These are phyloP conservation scores for Coniosporium tulheliwenetii DNA, from an alignment of 2,329 filamentous ascomycete genomes.

Conservation along the genomic window DNA sequence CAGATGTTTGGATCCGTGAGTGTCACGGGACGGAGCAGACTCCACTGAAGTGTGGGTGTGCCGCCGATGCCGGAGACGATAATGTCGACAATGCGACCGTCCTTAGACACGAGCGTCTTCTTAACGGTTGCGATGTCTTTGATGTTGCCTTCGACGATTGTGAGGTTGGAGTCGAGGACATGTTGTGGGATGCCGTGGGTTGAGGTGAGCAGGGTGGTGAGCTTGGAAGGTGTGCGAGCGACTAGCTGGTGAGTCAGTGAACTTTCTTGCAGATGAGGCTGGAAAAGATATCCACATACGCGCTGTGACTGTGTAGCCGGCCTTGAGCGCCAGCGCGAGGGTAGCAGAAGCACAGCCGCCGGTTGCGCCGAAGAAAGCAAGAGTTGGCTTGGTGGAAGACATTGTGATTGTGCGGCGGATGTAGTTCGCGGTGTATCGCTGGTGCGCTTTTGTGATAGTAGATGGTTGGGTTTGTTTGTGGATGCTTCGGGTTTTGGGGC, in stretches of 20 bases:
- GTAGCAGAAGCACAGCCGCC: slow-evolving; percentile 29
- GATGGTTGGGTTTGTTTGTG: no score
- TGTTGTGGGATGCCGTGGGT: slow-evolving; percentile 21
- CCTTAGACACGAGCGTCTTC: slow-evolving; percentile 15
- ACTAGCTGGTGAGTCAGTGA: slow-evolving; percentile 9
- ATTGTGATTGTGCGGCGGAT: neutral
- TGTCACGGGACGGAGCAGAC: slow-evolving; percentile 12
- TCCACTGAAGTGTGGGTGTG: slow-evolving; percentile 2
- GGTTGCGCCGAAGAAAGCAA: slow-evolving; percentile 38
- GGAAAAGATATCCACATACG: slow-evolving; percentile 1
- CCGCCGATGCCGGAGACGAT: slow-evolving; percentile 30
- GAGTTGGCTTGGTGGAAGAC: slow-evolving; percentile 10
- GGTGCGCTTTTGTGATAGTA: no score
- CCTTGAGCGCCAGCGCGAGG: slow-evolving; percentile 27
- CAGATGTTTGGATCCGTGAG: slow-evolving; percentile 19
- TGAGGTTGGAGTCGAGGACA: slow-evolving; percentile 23
- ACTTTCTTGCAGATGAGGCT: no score
- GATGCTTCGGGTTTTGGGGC: no score
- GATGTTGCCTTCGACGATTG: slow-evolving; percentile 31
- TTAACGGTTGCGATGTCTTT: slow-evolving; percentile 26
- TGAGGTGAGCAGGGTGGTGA: slow-evolving; percentile 23
- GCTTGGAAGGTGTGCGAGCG: slow-evolving; percentile 33
- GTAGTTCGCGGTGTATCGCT: no score
- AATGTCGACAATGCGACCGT: slow-evolving; percentile 19
- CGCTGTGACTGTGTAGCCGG: slow-evolving; percentile 28